Evolutionary conservation across 345 rosid genomes (phyloP).

Genomic region (Litchi chinensis): DNA sequence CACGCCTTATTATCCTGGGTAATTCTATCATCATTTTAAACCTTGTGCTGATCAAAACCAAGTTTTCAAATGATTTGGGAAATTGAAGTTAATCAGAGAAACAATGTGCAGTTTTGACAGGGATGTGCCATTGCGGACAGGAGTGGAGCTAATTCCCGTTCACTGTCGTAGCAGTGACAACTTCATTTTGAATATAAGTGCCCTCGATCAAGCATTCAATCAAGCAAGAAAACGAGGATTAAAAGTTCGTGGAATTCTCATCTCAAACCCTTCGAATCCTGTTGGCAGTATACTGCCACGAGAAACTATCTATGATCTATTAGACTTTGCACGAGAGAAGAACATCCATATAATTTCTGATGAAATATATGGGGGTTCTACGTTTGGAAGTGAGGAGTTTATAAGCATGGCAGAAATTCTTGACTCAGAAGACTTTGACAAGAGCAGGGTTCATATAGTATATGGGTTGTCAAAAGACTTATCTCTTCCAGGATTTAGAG

Average conservation of each 20-base stretch:
- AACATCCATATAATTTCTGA: slow-evolving; percentile 86
- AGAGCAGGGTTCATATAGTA: slow-evolving; percentile 76
- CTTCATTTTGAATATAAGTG: slow-evolving; percentile 58
- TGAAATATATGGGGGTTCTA: slow-evolving; percentile 84
- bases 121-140: slow-evolving; percentile 75
- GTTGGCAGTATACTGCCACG: slow-evolving; percentile 74
- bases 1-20: slow-evolving; percentile 94
- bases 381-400: slow-evolving; percentile 68
- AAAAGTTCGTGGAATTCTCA: slow-evolving; percentile 71
- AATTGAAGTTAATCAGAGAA: slow-evolving; percentile 16
- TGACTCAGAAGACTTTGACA: slow-evolving; percentile 61
- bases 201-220: slow-evolving; percentile 79
- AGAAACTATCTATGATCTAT: slow-evolving; percentile 55
- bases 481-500: slow-evolving; percentile 81
- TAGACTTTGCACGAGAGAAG: slow-evolving; percentile 76
- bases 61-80: slow-evolving; percentile 7
- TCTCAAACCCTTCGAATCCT: slow-evolving; percentile 88
- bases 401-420: slow-evolving; percentile 85
- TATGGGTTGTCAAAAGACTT: slow-evolving; percentile 94
- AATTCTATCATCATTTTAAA: slow-evolving; percentile 23
- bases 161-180: slow-evolving; percentile 87
- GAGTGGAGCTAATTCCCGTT: slow-evolving; percentile 85
- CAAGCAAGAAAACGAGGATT: slow-evolving; percentile 84
- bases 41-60: not conserved
- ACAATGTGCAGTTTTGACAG: slow-evolving; percentile 77